Evolutionary conservation across 495 filamentous ascomycete species (phyloP), one percentile per base, ranked within the genome.

Genomic region (Aspergillus leporis): DNA sequence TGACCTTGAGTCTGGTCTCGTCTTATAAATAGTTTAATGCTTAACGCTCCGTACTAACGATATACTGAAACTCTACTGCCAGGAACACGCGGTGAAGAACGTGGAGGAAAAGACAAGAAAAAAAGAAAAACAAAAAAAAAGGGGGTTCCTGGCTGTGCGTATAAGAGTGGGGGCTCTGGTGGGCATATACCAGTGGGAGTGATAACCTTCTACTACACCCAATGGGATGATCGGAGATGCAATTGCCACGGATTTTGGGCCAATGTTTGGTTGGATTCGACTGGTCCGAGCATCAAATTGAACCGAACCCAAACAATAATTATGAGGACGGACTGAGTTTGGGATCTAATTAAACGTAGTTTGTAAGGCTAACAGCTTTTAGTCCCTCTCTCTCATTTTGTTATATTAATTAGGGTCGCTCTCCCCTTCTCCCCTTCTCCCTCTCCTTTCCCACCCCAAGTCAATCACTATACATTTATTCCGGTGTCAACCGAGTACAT

Each of bases 401-500:
- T 21, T 52, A 30, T 53, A 47, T 48, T 58, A 47, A 47, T 47
- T 47, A 22, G 25, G 25, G 43, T 47, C 43, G 19, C 43, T 47
- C 18, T 13, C 60, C 53, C 50, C 53, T 38, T 40, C 25, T 28
- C 41, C 52, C 48, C 51, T 43, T 59, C 53, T 50, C 53, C 57
- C 40, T 60, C 49, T 52, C 41, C 31, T 56, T 52, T 52, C 47
- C 51, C 58, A 49, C 43, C 43, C 43, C 43, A 22, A n/a, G 6
- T 3, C 40, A 43, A 47, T 16, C 16, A 41, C 43, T 22, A 13
- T 47, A 23, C 43, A 47, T 23, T 10, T 14, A 47, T 47, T 63
- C 67, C 72, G 72, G 70, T 70, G 62, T 64, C 70, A 70, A 72
- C 80, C 78, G 76, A 82, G 70, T 82, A 77, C 80, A 80, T 75